Evolutionary conservation across 2,329 filamentous ascomycete species (phyloP).

Genomic region (Colletotrichum magnum): DNA sequence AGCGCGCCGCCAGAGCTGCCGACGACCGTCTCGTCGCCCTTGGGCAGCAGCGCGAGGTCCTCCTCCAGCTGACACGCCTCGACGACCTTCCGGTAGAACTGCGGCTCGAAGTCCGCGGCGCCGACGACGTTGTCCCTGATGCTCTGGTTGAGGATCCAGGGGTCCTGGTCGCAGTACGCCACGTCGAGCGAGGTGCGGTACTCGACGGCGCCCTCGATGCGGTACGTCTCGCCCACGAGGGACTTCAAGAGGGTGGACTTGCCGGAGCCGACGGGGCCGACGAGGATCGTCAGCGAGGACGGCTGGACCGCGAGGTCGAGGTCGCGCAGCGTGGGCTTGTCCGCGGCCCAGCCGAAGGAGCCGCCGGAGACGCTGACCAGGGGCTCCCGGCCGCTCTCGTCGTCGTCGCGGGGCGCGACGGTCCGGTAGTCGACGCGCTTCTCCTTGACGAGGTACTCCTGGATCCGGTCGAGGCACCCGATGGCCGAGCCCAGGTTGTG

Average conservation of each 20-base stretch:
- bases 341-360: slow-evolving; percentile 6
- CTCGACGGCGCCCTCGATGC: slow-evolving; percentile 29
- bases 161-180: slow-evolving; percentile 47
- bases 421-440: slow-evolving; percentile 22
- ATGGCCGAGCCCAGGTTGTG: slow-evolving; percentile 38
- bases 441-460: slow-evolving; percentile 43
- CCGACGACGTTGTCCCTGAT: slow-evolving; percentile 41
- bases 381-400: not conserved
- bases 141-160: slow-evolving; percentile 48
- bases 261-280: slow-evolving; percentile 49
- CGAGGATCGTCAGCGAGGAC: not conserved
- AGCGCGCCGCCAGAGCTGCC: slow-evolving; percentile 23
- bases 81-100: slow-evolving; percentile 49
- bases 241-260: slow-evolving; percentile 53
- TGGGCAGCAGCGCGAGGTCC: not conserved
- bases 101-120: slow-evolving; percentile 38
- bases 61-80: slow-evolving; percentile 25
- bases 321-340: not conserved
- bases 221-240: slow-evolving; percentile 48
- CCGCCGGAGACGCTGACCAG: slow-evolving; percentile 1
- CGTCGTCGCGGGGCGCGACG: no score
- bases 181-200: slow-evolving; percentile 39
- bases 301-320: slow-evolving; percentile 8
- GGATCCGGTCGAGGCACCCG: slow-evolving; percentile 46
- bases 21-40: slow-evolving; percentile 11